A percentile compares a stretch with the other conserved stretches of the same genome.
phyloP scores from a whole-genome alignment of 139 green algal genomes.

The Zygnema cylindricum region DNA sequence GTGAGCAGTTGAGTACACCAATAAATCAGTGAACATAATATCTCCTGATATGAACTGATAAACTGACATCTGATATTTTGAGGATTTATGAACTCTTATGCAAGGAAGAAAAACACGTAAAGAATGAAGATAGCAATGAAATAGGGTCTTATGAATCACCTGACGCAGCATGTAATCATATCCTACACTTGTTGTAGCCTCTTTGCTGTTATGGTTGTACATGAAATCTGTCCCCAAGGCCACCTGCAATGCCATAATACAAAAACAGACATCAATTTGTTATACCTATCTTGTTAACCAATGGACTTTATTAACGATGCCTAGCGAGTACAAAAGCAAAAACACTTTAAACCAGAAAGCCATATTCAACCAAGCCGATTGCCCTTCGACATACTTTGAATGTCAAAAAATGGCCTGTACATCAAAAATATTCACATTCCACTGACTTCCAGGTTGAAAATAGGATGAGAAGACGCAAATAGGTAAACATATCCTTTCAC shows the following conservation, averaged over 20 bases:
- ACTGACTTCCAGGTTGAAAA: too few relatives aligned
- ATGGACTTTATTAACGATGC: background rate
- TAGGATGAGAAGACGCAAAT: too few relatives aligned
- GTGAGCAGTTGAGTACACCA: too few relatives aligned
- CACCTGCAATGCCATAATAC: conserved; percentile 45
- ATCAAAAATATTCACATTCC: too few relatives aligned
- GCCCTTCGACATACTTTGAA: background rate
- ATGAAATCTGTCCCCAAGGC: conserved; percentile 89
- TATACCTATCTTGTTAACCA: background rate
- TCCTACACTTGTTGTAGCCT: conserved; percentile 89
- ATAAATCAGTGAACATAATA: background rate
- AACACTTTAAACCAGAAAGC: too few relatives aligned
- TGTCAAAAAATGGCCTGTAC: too few relatives aligned
- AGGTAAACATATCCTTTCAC: too few relatives aligned
- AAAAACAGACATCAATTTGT: conserved; percentile 5
- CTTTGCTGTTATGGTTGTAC: conserved; percentile 87
- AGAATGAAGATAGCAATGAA: conserved; percentile 16
- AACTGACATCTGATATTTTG: background rate
- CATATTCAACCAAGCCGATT: background rate
- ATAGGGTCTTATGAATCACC: conserved; percentile 59
- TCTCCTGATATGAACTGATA: background rate
- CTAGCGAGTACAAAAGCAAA: too few relatives aligned
- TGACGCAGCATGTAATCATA: conserved; percentile 96
- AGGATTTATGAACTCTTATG: background rate
- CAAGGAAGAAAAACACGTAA: background rate